Base-by-base conservation (phyloP, 2,329 filamentous ascomycete genomes). In the Alternaria sp. region DNA sequence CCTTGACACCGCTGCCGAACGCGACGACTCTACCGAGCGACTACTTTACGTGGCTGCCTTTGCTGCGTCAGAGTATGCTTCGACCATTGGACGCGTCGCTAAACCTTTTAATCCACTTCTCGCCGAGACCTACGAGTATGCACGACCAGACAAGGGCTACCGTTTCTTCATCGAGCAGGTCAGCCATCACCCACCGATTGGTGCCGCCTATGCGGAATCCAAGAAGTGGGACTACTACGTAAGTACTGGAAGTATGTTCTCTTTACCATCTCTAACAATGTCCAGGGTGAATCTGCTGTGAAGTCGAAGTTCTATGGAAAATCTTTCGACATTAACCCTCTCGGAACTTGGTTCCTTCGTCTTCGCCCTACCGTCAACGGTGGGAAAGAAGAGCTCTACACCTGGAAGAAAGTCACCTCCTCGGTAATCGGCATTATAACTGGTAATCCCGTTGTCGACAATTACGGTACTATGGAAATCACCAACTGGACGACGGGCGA, bases 101-200 rank as follows among this genome's bases (percentile, higher is more conserved):
- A 99, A 99, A 78, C 96, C 96, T 0, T 99, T 99, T 85, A 99
- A 99, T 76, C 96, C 96, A 14, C 87, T 99, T 6, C 85, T 99
- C 0, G 96, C 95, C 51, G 96, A 99, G 80, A 99, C 96, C 0
- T 99, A 96, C 72, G 96, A 99, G 79, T 98, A 99, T 75, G 94
- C 91, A 37, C 87, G 96, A 60, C 95, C 96, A 0, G 96, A 99
- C 82, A 97, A 97, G 80, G 94, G 95, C 63, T 99, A 97, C 83
- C 93, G 96, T 69, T 98, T 98, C 86, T 97, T 98, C 82, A 93
- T 97, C 64, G 96, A 99, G 81, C 96, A 99, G 84, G 95, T 99
- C 73, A 96, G 93, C 82, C 96, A 99, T 79, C 96, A 99, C 81
- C 96, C 96, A 28, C 96, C 96, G 0, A 87, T 99, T 72, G 94